A percentile compares a stretch with the other conserved stretches of the same genome.
These are phyloP conservation scores for Tephrocybe sp. DNA, from an alignment of 768 basidiomycete species.

Conservation along the genomic window DNA sequence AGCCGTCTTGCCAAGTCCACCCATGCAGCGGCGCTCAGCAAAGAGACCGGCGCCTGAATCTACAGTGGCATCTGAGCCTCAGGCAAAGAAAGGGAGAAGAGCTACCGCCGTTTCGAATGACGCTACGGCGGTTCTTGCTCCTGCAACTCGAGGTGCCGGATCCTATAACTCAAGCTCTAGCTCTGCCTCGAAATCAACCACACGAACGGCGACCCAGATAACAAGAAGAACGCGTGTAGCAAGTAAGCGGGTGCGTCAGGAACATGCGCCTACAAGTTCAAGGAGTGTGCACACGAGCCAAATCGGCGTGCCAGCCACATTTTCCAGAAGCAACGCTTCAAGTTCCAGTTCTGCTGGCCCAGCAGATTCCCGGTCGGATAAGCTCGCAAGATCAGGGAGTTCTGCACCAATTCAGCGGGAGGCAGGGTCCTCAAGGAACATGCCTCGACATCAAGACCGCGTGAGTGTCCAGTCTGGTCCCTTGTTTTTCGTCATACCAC, in stretches of 20 bases:
- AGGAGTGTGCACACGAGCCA: neutral
- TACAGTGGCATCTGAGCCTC: conserved; percentile 5
- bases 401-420: conserved; percentile 3
- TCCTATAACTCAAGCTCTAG: conserved; percentile 10
- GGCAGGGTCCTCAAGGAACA: neutral
- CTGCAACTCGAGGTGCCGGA: neutral
- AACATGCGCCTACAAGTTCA: neutral
- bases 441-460: conserved; percentile 8
- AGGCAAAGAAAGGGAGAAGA: conserved; percentile 13
- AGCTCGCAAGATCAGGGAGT: conserved; percentile 4
- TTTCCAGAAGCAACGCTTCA: conserved; percentile 2
- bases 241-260: conserved; percentile 4
- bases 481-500: conserved; percentile 8
- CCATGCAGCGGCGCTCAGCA: conserved; percentile 38
- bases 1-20: conserved; percentile 26
- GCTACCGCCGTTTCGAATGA: neutral
- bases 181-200: conserved; percentile 2
- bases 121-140: neutral
- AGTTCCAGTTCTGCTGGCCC: conserved; percentile 2
- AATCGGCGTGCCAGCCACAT: neutral
- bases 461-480: conserved; percentile 12
- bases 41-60: conserved; percentile 42
- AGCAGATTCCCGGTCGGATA: conserved; percentile 6
- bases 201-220: neutral
- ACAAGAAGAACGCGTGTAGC: neutral